Base-by-base conservation (phyloP, 2,329 filamentous ascomycete species). In the Karstenula rhodostoma region DNA sequence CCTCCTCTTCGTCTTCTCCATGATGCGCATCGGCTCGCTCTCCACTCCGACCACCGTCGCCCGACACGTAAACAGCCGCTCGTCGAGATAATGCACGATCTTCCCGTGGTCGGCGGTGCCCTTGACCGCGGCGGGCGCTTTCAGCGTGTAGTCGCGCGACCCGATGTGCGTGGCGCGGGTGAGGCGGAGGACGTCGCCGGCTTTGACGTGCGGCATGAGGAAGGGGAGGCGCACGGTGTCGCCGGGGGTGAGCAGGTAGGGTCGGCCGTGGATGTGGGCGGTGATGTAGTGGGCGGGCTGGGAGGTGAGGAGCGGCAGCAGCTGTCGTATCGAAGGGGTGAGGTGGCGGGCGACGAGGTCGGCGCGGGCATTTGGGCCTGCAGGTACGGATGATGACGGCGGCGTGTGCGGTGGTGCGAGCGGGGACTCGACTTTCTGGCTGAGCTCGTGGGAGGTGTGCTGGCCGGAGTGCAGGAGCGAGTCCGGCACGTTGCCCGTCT, bases 131-230 rank as follows among this genome's bases (percentile, higher is more conserved):
- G 73, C 76, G 0, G 75, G 68, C 1, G 82, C 80, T 78, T 93
- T 92, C 65, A 98, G 83, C 5, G 94, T 97, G 80, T 92, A 96
- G 78, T 98, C 94, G 65, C 95, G 86, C 67, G 90, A 94, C 29
- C 95, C 95, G 47, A 99, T 81, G 56, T 90, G 83, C 43, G 88
- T 90, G 25, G 93, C 95, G 58, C 93, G 90, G 81, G 97, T 94
- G 59, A 99, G 85, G 7, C 94, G 91, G 61, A 99, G 84, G 40
- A 96, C 83, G 75, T 98, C 94, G 32, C 95, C 95, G 0, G 93
- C 89, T 60, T 77, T 71, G 43, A 83, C 81, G 59, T 77, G 70
- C 23, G 79, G 78, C 81, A 84, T 84, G 19, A 79, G 76, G 72
- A 84, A 84, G 2, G 82, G 82, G 12, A 84, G 75, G 15, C 82